phyloP scores from a whole-genome alignment of 2,329 filamentous ascomycete genomes.

The Venturia aucupariae region DNA sequence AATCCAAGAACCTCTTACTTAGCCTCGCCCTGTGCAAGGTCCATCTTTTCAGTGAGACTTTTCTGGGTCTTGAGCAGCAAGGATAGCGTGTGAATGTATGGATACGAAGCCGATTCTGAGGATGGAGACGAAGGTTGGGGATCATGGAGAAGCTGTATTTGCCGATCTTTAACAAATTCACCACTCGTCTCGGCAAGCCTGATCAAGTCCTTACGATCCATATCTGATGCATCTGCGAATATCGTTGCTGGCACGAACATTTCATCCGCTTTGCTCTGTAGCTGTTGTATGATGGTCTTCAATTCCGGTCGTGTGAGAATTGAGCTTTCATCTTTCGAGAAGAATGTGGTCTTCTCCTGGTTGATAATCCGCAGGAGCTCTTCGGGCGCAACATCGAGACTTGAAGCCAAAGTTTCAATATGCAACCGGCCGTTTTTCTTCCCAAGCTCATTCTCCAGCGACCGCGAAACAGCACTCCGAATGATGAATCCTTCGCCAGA shows the following conservation, averaged over 20 bases:
- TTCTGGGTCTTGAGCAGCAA: neutral
- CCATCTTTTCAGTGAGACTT: neutral
- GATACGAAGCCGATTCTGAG: neutral
- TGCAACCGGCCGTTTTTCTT: neutral
- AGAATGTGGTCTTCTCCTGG: neutral
- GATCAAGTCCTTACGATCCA: neutral
- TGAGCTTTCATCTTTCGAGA: neutral
- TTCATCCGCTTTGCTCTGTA: neutral
- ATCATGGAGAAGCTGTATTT: constrained; percentile 7
- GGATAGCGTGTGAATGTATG: constrained; percentile 9
- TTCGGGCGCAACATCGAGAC: neutral
- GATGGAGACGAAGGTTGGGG: neutral
- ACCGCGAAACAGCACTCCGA: neutral
- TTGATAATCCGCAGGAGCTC: neutral
- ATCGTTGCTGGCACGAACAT: neutral
- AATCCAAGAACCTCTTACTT: neutral
- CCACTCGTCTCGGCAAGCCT: neutral
- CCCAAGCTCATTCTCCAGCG: neutral
- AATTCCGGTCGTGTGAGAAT: neutral
- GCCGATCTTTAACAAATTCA: neutral
- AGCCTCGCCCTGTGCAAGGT: neutral
- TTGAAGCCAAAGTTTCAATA: neutral
- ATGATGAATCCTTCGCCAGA: constrained; percentile 8
- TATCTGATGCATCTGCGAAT: neutral
- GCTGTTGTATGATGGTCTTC: neutral